Conservation (phyloP, 108 stramenopile species). For the Discostella pseudostelligera region DNA sequence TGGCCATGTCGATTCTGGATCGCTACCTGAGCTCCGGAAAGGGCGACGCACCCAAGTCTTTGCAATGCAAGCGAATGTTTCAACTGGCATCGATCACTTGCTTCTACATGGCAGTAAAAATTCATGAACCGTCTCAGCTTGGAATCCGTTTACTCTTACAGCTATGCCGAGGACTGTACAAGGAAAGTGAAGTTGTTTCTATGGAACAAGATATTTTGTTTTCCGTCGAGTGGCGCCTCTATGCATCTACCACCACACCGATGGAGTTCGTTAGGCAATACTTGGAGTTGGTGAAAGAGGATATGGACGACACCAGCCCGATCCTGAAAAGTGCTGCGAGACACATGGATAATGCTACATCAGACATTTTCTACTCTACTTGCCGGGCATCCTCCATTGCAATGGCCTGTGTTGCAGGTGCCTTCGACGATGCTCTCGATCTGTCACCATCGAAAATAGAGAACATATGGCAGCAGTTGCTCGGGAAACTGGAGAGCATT, state of each 20-base stretch:
- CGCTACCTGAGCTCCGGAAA: conserved; percentile 28
- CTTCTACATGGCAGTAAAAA: conserved; percentile 40
- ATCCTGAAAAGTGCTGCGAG: conserved; percentile 8
- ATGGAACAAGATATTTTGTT: conserved; percentile 12
- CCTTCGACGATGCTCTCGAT: conserved; percentile 5
- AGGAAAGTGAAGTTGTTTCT: background rate
- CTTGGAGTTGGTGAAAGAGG: conserved; percentile 2
- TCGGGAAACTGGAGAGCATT: conserved; percentile 4
- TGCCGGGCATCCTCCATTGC: conserved; percentile 10
- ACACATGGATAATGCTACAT: conserved; percentile 12
- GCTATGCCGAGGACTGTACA: conserved; percentile 25
- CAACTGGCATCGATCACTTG: conserved; percentile 26
- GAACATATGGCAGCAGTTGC: conserved; percentile 7
- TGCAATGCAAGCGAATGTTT: conserved; percentile 16
- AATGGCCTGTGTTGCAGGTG: conserved; percentile 18
- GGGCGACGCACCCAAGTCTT: conserved; percentile 7
- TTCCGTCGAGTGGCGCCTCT: conserved; percentile 13
- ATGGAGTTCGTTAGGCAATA: conserved; percentile 24
- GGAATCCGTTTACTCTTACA: conserved; percentile 9
- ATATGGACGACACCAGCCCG: background rate
- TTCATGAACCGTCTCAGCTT: conserved; percentile 19
- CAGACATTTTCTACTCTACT: conserved; percentile 15
- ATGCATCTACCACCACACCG: conserved; percentile 8
- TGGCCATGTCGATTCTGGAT: conserved; percentile 32
- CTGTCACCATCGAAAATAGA: background rate